Conservation (phyloP, 2,329 filamentous ascomycete genomes). For the Curvularia eragrostidis region DNA sequence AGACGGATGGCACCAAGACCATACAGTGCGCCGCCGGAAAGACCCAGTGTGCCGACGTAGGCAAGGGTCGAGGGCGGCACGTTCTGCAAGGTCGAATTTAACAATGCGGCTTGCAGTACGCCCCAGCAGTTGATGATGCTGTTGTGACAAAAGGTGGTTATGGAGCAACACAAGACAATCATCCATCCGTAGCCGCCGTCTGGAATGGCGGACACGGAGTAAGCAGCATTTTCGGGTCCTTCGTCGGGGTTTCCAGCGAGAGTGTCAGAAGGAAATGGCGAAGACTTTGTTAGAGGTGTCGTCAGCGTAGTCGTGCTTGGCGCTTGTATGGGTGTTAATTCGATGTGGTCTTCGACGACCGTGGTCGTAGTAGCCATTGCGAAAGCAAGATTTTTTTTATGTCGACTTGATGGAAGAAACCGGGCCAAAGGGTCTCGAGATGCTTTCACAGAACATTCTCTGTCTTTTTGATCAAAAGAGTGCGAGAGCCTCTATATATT, state of each 20-base stretch:
- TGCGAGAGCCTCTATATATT: background rate
- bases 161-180: slow-evolving; percentile 59
- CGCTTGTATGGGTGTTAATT: background rate
- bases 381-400: too few relatives aligned
- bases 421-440: background rate
- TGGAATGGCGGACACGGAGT: slow-evolving; percentile 45
- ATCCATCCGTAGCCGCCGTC: slow-evolving; percentile 66
- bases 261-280: background rate
- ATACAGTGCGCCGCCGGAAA: slow-evolving; percentile 59
- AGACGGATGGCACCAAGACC: slow-evolving; percentile 62
- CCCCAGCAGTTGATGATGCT: slow-evolving; percentile 67
- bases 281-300: background rate
- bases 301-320: background rate
- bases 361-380: slow-evolving; percentile 1
- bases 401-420: background rate
- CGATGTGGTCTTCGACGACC: background rate
- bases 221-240: slow-evolving; percentile 23
- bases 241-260: slow-evolving; percentile 9
- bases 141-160: slow-evolving; percentile 60
- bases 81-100: slow-evolving; percentile 55
- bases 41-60: slow-evolving; percentile 64
- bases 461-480: background rate
- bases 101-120: slow-evolving; percentile 64
- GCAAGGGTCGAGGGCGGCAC: slow-evolving; percentile 60
- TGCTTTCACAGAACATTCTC: background rate